Base-by-base conservation (phyloP, 2,329 filamentous ascomycete genomes). In the Plectosphaerella cucumerina region DNA sequence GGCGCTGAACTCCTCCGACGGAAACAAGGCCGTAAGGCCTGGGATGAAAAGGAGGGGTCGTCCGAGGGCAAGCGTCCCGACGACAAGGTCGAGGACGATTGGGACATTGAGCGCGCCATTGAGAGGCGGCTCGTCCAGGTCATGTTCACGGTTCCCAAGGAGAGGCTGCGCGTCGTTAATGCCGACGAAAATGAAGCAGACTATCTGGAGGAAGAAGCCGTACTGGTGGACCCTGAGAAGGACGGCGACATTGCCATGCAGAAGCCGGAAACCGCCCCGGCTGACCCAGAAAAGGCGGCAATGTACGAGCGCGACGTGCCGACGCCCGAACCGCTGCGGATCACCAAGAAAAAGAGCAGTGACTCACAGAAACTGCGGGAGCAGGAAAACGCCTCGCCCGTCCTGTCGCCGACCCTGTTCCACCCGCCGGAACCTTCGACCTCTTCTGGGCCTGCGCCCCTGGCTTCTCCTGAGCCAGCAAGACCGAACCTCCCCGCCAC, bases 101-200 rank as follows among this genome's bases (percentile, higher is more conserved):
- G 87, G 87, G 88, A 91, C 59, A 82, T 92, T 37, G 88, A 92
- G 65, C 76, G 79, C 50, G 87, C 87, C 3, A 81, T 87, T 2
- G 85, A 90, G 69, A 80, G 80, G 52, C 72, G 87, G 20, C 74
- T 89, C 9, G 87, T 92, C 54, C 88, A 92, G 67, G 81, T 90
- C 62, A 94, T 96, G 82, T 97, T 96, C 68, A 97, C 93, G 1
- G 90, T 97, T 53, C 93, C 94, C 3, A 90, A 87, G 66, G 87
- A 93, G 67, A 83, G 84, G 59, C 70, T 97, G 56, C 75, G 93
- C 22, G 91, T 97, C n/a, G 93, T 97, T 18, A 97, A 97, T 65
- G 86, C 82, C 47, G 87, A 87, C 55, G 47, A 48, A 37, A 23
- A 35, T n/a, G 37, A 39, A n/a, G 23, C 37, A n/a, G 64, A 75